Percentiles rank a stretch among this genome's conserved stretches.
Evolutionary conservation across 139 green algal genomes (phyloP).

Genomic region (Astrephomene gubernaculifera): DNA sequence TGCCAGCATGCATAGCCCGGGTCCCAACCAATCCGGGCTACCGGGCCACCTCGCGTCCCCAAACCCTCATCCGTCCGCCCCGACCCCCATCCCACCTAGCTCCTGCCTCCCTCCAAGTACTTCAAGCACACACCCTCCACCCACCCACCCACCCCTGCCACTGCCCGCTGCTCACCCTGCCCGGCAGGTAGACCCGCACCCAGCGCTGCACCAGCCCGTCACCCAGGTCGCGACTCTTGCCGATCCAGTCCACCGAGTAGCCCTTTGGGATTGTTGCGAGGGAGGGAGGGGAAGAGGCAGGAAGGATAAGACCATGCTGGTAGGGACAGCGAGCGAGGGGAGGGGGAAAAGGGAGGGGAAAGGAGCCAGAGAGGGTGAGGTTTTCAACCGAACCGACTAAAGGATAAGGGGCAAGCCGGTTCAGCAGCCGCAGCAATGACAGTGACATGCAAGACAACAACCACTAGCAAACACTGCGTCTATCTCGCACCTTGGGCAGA

Average conservation of each 20-base stretch:
- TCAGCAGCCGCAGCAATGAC: no score
- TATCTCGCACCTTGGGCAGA: conserved; percentile 43
- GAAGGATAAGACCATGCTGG: no score
- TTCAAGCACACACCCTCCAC: no score
- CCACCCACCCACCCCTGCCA: background rate
- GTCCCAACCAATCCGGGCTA: background rate
- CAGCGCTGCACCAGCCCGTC: conserved; percentile 41
- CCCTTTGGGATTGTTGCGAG: background rate
- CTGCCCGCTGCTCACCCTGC: background rate
- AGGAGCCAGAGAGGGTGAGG: no score
- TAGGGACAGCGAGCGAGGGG: no score
- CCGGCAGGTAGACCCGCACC: conserved; percentile 39
- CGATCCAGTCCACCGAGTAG: conserved; percentile 38
- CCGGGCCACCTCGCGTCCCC: background rate
- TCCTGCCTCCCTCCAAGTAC: background rate
- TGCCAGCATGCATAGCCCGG: no score
- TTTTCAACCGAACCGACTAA: no score
- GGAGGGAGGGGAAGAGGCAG: background rate
- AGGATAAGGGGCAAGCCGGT: no score
- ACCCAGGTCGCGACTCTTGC: conserved; percentile 36
- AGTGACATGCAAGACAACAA: no score
- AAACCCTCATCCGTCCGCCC: background rate
- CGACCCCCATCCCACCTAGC: background rate
- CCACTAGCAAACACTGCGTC: no score
- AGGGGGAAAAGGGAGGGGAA: no score